Evolutionary conservation across 805 yeast species (phyloP).

Genomic region (Pichia ethanolica): DNA sequence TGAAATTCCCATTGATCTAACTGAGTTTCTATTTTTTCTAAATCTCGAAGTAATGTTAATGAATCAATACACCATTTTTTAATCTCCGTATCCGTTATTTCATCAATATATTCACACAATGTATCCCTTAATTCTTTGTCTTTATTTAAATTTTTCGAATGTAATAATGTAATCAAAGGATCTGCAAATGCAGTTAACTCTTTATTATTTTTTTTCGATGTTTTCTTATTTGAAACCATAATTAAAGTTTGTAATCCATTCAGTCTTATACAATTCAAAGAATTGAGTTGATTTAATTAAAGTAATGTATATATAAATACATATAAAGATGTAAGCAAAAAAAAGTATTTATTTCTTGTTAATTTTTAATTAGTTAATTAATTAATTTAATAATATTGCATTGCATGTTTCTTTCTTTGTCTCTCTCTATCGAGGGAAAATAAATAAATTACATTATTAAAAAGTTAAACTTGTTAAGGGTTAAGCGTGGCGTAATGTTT

Average conservation of each 20-base stretch:
- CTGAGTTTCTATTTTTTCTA: conserved; percentile 41
- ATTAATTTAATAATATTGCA: too few relatives aligned
- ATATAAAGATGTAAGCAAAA: too few relatives aligned
- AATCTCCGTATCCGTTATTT: conserved; percentile 37
- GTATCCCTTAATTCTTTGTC: conserved; percentile 34
- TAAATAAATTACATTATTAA: too few relatives aligned
- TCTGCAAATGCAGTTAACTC: conserved; percentile 30
- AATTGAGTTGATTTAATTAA: too few relatives aligned
- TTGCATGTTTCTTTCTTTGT: too few relatives aligned
- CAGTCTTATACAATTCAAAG: background rate
- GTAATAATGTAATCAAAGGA: conserved; percentile 39
- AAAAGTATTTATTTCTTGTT: too few relatives aligned
- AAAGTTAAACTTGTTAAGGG: too few relatives aligned
- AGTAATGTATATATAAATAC: too few relatives aligned
- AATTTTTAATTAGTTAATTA: too few relatives aligned
- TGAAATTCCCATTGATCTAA: conserved; percentile 50
- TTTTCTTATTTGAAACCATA: background rate
- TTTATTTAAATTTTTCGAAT: conserved; percentile 40
- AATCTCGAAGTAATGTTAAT: conserved; percentile 39
- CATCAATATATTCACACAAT: conserved; percentile 35
- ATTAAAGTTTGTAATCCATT: background rate
- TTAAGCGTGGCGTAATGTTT: too few relatives aligned
- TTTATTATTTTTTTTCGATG: background rate
- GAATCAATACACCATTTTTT: conserved; percentile 42
- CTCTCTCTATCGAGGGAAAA: too few relatives aligned